Percentiles rank a stretch among this genome's conserved stretches.
phyloP scores from a whole-genome alignment of 2,329 filamentous ascomycete species.

The Dothistroma pini region DNA sequence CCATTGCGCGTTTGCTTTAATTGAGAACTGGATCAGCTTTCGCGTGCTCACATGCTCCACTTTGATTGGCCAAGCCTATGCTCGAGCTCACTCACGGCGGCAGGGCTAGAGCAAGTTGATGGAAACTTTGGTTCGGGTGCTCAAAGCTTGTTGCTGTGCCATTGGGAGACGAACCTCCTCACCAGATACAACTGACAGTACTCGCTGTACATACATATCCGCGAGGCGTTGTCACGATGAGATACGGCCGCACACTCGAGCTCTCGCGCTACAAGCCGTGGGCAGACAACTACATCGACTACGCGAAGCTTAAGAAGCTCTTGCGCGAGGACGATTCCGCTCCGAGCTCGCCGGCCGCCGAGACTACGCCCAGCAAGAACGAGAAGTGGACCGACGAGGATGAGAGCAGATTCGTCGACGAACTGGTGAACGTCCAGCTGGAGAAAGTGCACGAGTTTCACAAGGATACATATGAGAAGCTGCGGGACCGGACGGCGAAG shows the following conservation, averaged over 20 bases:
- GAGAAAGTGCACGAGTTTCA: constrained; percentile 95
- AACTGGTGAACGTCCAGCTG: constrained; percentile 89
- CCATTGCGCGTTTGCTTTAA: no score
- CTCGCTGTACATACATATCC: not conserved
- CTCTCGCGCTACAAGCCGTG: constrained; percentile 79
- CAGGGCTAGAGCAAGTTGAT: not conserved
- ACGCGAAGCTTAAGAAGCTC: constrained; percentile 84
- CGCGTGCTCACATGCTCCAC: not conserved
- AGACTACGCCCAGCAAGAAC: constrained; percentile 53
- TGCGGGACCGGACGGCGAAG: constrained; percentile 74
- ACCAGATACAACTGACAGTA: not conserved
- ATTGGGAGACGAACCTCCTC: not conserved
- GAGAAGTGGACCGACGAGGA: constrained; percentile 82
- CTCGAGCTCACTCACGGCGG: not conserved
- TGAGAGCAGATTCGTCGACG: constrained; percentile 89
- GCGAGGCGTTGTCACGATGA: constrained; percentile 55
- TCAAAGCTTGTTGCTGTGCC: not conserved
- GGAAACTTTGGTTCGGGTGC: not conserved
- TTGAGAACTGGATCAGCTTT: not conserved
- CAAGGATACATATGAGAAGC: constrained; percentile 71
- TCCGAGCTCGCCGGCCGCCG: constrained; percentile 42
- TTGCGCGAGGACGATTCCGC: constrained; percentile 64
- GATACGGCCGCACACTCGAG: constrained; percentile 85
- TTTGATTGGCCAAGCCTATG: not conserved
- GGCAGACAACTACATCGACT: constrained; percentile 94